Base-by-base conservation (phyloP, 2,329 filamentous ascomycete species). In the Exophiala sp. region DNA sequence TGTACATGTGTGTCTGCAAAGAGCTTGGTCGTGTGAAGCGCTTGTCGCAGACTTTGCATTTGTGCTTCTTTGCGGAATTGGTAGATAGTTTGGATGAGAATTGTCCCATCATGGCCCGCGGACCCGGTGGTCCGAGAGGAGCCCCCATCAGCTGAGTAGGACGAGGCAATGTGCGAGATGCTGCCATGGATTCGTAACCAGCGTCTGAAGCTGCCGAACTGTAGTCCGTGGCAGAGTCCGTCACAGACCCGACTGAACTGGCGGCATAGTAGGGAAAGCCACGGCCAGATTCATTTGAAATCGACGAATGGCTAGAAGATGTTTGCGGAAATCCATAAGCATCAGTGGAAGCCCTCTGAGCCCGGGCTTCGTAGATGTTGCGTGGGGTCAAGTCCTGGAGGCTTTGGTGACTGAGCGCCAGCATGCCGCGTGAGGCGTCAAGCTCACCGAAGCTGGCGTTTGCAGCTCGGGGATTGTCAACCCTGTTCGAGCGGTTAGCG, bases 21-120 rank as follows among this genome's bases (percentile, higher is more conserved):
- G 91, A 96, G 65, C 89, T 95, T 1, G 91, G 91, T 47, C 91
- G 81, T 1, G 91, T 96, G 68, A 97, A 97, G 37, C 91, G 83
- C 78, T 97, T 96, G 70, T 96, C 91, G 74, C 91, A 97, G 53
- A 97, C 87, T 73, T 95, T 96, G 80, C 91, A 97, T 76, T 96
- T 96, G 74, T 97, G 93, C 77, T 97, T 97, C 82, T 97, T 97
- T 67, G 96, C 89, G 8, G 91, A 93, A 71, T 88, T 95, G 14
- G 88, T 90, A 0, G 89, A 90, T 45, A 96, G 84, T 72, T 96
- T 96, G 57, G 91, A 96, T 71, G 88, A 96, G 73, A 97, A 97
- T 63, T 95, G 90, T 45, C 88, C 83, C 93, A 98, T 98, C 89
- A 98, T 96, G 0, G 90, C 94, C 65, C 94, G 87, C 1, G 89